phyloP scores from a whole-genome alignment of 2,329 filamentous ascomycete genomes.

The Pseudogymnoascus sp. region DNA sequence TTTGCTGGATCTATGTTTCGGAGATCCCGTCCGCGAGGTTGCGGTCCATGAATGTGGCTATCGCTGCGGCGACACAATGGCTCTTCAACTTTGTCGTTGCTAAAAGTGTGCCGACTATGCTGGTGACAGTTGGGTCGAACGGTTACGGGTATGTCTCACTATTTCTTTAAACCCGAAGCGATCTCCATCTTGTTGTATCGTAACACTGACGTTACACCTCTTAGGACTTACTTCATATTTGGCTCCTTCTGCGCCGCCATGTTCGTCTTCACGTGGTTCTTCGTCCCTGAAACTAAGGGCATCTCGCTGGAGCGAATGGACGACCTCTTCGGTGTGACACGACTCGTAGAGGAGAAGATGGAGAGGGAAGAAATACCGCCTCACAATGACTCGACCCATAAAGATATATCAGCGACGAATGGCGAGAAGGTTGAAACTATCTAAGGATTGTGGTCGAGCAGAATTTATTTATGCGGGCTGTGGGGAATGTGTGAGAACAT shows the following conservation, averaged over 20 bases:
- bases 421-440: neutral
- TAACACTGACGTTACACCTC: neutral
- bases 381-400: neutral
- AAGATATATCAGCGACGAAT: neutral
- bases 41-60: constrained; percentile 53
- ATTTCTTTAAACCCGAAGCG: neutral
- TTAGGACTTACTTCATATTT: constrained; percentile 45
- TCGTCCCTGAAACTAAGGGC: constrained; percentile 48
- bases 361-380: neutral
- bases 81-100: constrained; percentile 66
- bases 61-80: constrained; percentile 61
- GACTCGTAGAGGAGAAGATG: constrained; percentile 9
- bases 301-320: constrained; percentile 30
- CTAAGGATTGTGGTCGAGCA: neutral
- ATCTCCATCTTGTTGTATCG: neutral
- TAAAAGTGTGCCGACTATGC: constrained; percentile 21
- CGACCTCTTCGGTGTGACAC: constrained; percentile 22
- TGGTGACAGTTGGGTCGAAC: constrained; percentile 16
- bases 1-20: constrained; percentile 61
- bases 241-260: constrained; percentile 49
- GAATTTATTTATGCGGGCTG: neutral
- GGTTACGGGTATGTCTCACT: constrained; percentile 12
- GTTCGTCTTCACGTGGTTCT: constrained; percentile 25
- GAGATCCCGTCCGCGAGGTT: constrained; percentile 60
- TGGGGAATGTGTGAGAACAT: neutral